phyloP scores from a whole-genome alignment of 306 rosid species.

The Dryas octopetala region DNA sequence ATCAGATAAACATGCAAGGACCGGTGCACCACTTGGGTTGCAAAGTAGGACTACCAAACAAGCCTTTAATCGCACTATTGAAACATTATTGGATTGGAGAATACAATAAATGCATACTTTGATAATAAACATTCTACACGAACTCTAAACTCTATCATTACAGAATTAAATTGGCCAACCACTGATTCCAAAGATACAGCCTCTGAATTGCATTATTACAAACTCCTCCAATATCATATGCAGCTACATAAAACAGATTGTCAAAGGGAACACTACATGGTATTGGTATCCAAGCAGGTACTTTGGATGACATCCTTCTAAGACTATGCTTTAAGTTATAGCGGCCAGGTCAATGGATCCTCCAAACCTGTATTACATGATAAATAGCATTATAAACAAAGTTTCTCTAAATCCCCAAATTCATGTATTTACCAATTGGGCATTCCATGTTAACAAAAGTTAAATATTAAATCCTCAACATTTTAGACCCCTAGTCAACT shows the following conservation, averaged over 20 bases:
- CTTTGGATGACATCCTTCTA: not conserved
- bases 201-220: not conserved
- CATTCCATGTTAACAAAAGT: no score
- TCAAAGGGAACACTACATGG: not conserved
- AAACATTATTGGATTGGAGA: no score
- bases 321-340: not conserved
- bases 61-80: no score
- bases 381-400: not conserved
- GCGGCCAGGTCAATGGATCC: constrained; percentile 82
- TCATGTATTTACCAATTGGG: not conserved
- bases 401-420: not conserved
- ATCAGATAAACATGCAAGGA: no score
- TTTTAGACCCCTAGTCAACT: not conserved
- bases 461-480: not conserved
- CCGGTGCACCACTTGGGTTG: no score
- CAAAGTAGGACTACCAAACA: no score
- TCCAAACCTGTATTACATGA: constrained; percentile 62
- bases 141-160: no score
- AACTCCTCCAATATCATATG: constrained; percentile 1
- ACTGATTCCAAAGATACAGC: not conserved
- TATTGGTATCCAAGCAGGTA: no score
- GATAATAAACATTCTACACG: no score
- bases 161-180: not conserved
- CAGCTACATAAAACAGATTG: not conserved
- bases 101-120: no score